A percentile compares a stretch with the other conserved stretches of the same genome.
Evolutionary conservation across 2,329 filamentous ascomycete genomes (phyloP).

Genomic region (Ceratocystis colombiana): DNA sequence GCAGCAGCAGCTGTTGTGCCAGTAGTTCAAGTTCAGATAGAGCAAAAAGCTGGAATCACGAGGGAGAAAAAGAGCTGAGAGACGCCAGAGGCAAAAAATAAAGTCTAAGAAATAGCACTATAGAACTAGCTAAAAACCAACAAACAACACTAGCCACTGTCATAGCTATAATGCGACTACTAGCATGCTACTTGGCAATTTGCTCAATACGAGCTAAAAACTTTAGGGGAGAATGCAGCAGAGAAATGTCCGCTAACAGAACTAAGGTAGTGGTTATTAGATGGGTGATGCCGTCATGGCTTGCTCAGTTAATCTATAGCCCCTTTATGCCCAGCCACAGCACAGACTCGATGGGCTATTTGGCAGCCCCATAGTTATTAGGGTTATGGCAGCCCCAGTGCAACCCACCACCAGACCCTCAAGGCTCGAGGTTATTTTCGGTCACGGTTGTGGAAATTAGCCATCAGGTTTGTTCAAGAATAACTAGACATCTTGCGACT

Average conservation of each 20-base stretch:
- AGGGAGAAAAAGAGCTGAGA: neutral
- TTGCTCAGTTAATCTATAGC: neutral
- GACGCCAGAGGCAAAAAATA: no score
- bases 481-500: no score
- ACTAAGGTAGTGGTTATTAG: neutral
- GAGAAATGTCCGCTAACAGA: neutral
- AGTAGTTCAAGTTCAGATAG: neutral
- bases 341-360: neutral
- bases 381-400: neutral
- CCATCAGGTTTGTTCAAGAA: no score
- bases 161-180: neutral
- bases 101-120: neutral
- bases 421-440: no score
- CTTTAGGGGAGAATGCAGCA: neutral
- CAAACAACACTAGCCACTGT: neutral
- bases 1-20: neutral
- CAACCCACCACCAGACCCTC: no score
- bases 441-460: no score
- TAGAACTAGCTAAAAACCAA: neutral
- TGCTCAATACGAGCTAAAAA: slow-evolving; percentile 6
- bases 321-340: slow-evolving; percentile 15
- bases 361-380: neutral
- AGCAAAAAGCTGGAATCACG: neutral
- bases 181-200: neutral
- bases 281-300: neutral